These are phyloP conservation scores for Monilinia fructicola DNA, from an alignment of 2,329 filamentous ascomycete species.

Conservation along the genomic window DNA sequence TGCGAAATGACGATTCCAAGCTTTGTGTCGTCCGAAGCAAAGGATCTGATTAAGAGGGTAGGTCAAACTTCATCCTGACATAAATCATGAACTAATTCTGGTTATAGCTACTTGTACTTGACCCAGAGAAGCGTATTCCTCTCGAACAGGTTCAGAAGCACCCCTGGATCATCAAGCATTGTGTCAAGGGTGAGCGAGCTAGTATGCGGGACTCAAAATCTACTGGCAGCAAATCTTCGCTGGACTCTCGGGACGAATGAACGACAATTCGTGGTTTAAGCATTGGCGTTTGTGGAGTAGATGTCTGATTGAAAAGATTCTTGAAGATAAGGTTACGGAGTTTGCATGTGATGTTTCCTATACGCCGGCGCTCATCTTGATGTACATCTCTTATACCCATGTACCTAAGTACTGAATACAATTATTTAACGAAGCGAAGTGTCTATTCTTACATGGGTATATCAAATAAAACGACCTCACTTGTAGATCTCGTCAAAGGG, in stretches of 20 bases:
- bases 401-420: slow-evolving; percentile 20
- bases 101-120: slow-evolving; percentile 75
- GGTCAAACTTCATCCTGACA: slow-evolving; percentile 38
- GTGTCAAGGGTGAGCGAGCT: slow-evolving; percentile 51
- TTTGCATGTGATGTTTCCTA: slow-evolving; percentile 33
- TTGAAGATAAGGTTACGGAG: slow-evolving; percentile 36
- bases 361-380: slow-evolving; percentile 39
- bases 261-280: slow-evolving; percentile 33
- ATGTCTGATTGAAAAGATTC: slow-evolving; percentile 4
- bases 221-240: slow-evolving; percentile 37
- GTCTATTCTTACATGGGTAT: slow-evolving; percentile 17
- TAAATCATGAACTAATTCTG: slow-evolving; percentile 26
- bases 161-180: slow-evolving; percentile 97
- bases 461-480: slow-evolving; percentile 43
- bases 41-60: slow-evolving; percentile 88
- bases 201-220: slow-evolving; percentile 40
- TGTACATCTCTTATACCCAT: slow-evolving; percentile 26
- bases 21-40: slow-evolving; percentile 87
- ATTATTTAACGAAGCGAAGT: slow-evolving; percentile 14
- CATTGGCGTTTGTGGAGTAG: slow-evolving; percentile 35
- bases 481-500: slow-evolving; percentile 97
- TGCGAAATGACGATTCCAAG: slow-evolving; percentile 90
- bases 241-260: slow-evolving; percentile 34
- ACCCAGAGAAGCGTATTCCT: slow-evolving; percentile 89
- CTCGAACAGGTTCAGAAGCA: slow-evolving; percentile 86